phyloP scores from a whole-genome alignment of 345 rosid species.

The Moricandia moricandioides region DNA sequence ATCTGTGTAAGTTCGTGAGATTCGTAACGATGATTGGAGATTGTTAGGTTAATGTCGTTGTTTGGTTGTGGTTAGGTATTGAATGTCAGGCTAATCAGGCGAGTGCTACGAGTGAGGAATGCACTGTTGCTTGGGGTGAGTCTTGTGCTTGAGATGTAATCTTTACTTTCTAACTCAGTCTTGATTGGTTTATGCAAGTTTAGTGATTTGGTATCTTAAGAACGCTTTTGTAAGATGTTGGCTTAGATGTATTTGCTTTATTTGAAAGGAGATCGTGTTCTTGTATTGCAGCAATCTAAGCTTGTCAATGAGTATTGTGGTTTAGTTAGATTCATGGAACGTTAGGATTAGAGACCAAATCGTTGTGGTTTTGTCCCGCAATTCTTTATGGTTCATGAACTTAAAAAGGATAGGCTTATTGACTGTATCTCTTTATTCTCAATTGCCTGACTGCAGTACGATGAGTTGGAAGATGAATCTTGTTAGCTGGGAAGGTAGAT shows the following conservation, averaged over 20 bases:
- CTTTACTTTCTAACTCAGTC: background rate
- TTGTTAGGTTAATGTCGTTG: background rate
- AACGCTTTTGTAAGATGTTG: too few relatives aligned
- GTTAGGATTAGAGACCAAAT: background rate
- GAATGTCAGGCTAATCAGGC: conserved; percentile 99
- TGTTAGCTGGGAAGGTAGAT: background rate
- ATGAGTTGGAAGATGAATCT: background rate
- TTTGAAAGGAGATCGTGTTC: background rate
- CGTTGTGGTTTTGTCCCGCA: background rate
- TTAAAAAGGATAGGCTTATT: background rate
- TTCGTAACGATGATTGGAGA: background rate
- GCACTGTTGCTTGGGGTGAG: conserved; percentile 99
- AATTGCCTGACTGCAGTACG: background rate
- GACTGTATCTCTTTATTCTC: background rate
- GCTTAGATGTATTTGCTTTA: background rate
- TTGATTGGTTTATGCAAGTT: too few relatives aligned
- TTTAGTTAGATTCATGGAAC: too few relatives aligned
- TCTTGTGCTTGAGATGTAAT: background rate
- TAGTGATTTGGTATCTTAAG: too few relatives aligned
- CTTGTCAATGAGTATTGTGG: too few relatives aligned
- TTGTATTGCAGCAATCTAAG: too few relatives aligned
- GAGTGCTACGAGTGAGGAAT: conserved; percentile 90
- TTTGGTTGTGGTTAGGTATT: conserved; percentile 53
- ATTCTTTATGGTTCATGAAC: too few relatives aligned
- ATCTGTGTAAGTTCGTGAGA: conserved; percentile 75